Evolutionary conservation across 345 rosid species (phyloP), one percentile per base, ranked within the genome.

Genomic region (Litchi chinensis): DNA sequence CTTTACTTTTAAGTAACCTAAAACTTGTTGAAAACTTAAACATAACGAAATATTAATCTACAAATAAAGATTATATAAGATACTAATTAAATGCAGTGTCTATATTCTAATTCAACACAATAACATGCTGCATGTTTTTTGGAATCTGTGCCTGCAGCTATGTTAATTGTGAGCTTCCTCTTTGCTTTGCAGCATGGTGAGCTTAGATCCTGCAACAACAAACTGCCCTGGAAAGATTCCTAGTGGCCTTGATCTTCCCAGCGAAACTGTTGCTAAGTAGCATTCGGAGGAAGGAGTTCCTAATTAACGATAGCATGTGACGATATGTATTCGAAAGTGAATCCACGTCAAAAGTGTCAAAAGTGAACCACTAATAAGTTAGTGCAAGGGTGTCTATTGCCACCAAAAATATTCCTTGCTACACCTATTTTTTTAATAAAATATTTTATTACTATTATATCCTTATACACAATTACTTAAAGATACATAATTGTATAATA

Each of bases 111-210:
- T 73, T 59, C 24, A 16, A 15, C 21, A 15, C 4, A 3, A 73
- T 44, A 22, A 63, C 44, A 16, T 13, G 18, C 70, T 7, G 6
- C 10, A 11, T 44, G 63, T 28, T 46, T 48, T 72, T 18, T 81
- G 43, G 39, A 19, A 41, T 52, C 21, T 76, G 46, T 81, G 18
- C 43, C 7, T 85, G 87, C 90, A 93, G 97, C 68, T 92, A 92
- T 68, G 80, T 84, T 0, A 93, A 93, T 50, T 90, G 98, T 76
- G 93, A 91, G 88, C 93, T 91, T 39, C 93, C 2, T 64, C 26
- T 77, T 10, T 73, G 28, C 9, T 24, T 11, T 83, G 83, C 86
- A 88, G 96, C 26, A 78, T 79, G 89, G 74, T 74, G 65, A 86
- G 89, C 26, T 86, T 83, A 26, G 85, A 85, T 76, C 74, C 85